Evolutionary conservation across 495 filamentous ascomycete genomes (phyloP), one percentile per base, ranked within the genome.

Genomic region (Penicillium canescens): DNA sequence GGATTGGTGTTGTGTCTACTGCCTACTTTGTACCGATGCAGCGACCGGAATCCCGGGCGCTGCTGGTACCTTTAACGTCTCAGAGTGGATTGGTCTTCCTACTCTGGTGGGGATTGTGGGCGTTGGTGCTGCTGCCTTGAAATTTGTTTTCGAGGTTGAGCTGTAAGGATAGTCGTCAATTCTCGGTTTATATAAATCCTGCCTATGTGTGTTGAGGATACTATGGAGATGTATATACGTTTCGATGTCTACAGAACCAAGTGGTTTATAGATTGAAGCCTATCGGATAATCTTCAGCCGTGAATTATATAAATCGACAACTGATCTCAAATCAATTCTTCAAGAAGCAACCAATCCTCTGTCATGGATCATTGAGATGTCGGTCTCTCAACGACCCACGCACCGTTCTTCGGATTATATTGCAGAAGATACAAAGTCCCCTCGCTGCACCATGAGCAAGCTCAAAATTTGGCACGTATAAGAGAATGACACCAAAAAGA

Each of bases 1-100:
- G 61, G 61, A 11, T 64, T 23, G 50, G 21, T 21, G 16, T 58
- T 8, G 31, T 36, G 2, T 55, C 55, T 8, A 57, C 54, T 1
- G 52, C 39, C 40, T 55, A 46, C 18, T 31, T 53, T 7, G 21
- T 23, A 3, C 14, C 24, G 9, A 38, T 28, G 50, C 26, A 16
- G 9, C 13, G 31, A 10, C 49, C 49, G 6, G 28, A 46, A 21
- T 4, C 24, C 9, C 26, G 36, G 11, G 20, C 21, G 9, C 14
- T 39, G 7, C 23, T 46, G 33, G 42, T 53, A 24, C 50, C 50
- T 13, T 53, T 33, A 44, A 34, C 34, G 5, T 45, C 16, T 6
- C 34, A 14, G 33, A 20, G 10, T 26, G 21, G 2, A 20, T 46
- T 46, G 34, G 21, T 5, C 11, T 46, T 44, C 42, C 21, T 33